Evolutionary conservation across 2,329 filamentous ascomycete genomes (phyloP), one percentile per base, ranked within the genome.

Genomic region (Didymellaceae sp.): DNA sequence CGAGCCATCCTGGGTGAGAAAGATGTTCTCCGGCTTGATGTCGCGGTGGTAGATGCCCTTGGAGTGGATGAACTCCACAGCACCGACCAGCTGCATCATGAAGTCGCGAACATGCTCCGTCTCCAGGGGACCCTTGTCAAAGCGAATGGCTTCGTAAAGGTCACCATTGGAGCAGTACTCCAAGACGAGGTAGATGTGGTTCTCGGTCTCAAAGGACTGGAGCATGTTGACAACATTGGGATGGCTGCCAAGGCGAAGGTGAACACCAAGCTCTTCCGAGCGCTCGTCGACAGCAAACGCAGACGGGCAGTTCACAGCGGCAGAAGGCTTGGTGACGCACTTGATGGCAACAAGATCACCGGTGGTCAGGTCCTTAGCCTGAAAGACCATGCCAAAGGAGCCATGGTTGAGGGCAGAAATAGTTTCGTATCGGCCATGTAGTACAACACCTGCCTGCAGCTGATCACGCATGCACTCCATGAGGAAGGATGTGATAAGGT

Each of bases 21-120:
- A 97, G 74, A 99, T 96, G 80, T 99, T 99, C 82, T 99, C 94
- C 0, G 94, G 94, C 79, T 99, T 99, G 84, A 99, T 97, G 75
- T 99, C 94, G 55, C 94, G 90, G 72, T 99, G 94, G 74, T 91
- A 97, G 70, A 97, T 85, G 59, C 91, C 92, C 74, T 92, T 92
- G 57, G 84, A 82, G 74, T 99, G 94, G 76, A 96, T 91, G 75
- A 91, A 92, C 56, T 90, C 86, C 40, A 99, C 89, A 41, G 93
- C 90, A 70, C 90, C 87, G 44, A 99, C 84, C 25, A 99, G 85
- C 77, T 99, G 86, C 52, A 97, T 80, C 94, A 99, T 97, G 79
- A 97, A 97, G 59, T 90, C 89, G 59, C 94, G 90, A 54, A 99
- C 94, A 73, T 99, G 92, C 71, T 97, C 91, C 2, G 94, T 97